Evolutionary conservation across 108 stramenopile species (phyloP).

Genomic region (Aurantiochytrium sp.): DNA sequence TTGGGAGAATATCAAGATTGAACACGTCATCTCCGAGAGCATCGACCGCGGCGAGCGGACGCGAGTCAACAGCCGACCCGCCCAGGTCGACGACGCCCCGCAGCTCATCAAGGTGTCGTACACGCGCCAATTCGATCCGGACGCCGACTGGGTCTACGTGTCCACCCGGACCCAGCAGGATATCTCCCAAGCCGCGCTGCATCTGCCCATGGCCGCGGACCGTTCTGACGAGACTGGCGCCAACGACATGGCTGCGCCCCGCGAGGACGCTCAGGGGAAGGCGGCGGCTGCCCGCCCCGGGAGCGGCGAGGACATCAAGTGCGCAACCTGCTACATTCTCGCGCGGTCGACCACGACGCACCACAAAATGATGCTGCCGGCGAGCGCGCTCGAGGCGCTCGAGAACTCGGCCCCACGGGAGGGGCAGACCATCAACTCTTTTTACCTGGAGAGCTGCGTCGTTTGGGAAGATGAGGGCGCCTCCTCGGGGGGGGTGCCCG

Average conservation of each 20-base stretch:
- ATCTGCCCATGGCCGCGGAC: background rate
- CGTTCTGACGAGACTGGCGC: no score
- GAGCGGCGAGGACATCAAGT: no score
- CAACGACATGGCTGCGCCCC: no score
- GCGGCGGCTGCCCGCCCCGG: no score
- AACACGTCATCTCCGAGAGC: background rate
- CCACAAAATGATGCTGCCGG: background rate
- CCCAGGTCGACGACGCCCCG: background rate
- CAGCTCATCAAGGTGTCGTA: conserved; percentile 14
- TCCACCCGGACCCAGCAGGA: background rate
- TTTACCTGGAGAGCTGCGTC: background rate
- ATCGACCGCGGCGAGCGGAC: background rate
- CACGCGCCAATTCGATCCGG: background rate
- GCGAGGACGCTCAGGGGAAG: no score
- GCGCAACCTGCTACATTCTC: background rate
- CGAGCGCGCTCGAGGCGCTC: background rate
- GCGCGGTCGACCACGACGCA: conserved; percentile 5
- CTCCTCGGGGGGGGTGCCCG: background rate
- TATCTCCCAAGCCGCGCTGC: background rate
- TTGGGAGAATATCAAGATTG: background rate
- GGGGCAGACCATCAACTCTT: background rate
- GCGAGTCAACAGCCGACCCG: no score
- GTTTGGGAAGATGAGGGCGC: background rate
- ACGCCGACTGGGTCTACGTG: background rate
- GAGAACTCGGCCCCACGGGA: background rate